Conservation (phyloP, 352 stramenopile species). For the Globisporangium acanthophoron region DNA sequence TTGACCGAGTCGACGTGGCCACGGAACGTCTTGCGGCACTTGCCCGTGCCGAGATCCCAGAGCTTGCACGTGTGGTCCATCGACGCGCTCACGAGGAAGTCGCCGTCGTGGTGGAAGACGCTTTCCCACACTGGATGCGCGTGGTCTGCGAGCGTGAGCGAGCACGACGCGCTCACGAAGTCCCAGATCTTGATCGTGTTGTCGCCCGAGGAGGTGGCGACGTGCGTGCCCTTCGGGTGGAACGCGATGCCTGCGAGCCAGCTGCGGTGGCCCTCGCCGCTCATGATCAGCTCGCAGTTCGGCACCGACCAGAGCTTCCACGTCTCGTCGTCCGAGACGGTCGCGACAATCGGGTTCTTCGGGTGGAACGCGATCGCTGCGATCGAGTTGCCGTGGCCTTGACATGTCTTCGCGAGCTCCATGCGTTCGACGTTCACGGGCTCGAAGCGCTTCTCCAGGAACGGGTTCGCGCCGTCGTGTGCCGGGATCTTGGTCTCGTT, state of each 20-base stretch:
- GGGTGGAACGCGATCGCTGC: constrained; percentile 90
- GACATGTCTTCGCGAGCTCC: constrained; percentile 83
- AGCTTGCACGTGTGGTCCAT: constrained; percentile 95
- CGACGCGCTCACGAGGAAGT: constrained; percentile 89
- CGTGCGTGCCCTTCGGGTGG: constrained; percentile 88
- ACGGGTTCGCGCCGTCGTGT: constrained; percentile 62
- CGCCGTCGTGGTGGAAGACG: constrained; percentile 90
- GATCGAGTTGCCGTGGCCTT: constrained; percentile 89
- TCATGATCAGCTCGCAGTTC: constrained; percentile 93
- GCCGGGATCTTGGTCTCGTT: constrained; percentile 59
- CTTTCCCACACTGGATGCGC: constrained; percentile 92
- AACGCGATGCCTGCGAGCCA: constrained; percentile 91
- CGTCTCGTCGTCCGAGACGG: constrained; percentile 91
- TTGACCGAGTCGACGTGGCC: constrained; percentile 95
- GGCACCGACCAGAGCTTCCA: constrained; percentile 95
- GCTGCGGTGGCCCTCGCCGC: constrained; percentile 88
- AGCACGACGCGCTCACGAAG: constrained; percentile 87
- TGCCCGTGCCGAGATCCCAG: constrained; percentile 88
- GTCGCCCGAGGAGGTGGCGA: constrained; percentile 90
- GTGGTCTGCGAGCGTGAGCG: constrained; percentile 89
- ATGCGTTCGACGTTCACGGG: constrained; percentile 64
- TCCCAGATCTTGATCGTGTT: constrained; percentile 95
- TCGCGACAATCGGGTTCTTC: constrained; percentile 90
- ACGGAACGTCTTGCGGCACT: constrained; percentile 90
- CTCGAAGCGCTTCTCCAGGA: constrained; percentile 68